Evolutionary conservation across 2,329 filamentous ascomycete species (phyloP).

Genomic region (Dactylonectria macrodidyma): DNA sequence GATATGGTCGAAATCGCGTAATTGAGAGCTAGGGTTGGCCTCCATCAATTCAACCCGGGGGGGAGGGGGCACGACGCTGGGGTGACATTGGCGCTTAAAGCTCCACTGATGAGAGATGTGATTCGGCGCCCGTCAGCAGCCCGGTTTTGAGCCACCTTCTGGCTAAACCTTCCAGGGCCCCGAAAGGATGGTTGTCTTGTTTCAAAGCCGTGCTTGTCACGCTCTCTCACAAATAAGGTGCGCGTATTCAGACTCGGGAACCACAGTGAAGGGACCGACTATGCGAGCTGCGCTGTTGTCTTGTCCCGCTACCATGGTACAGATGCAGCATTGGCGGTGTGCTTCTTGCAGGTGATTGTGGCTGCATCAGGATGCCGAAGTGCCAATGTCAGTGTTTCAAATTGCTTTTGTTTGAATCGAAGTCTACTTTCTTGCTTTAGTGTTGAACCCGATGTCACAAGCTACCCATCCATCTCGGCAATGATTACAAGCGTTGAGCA

Average conservation of each 20-base stretch:
- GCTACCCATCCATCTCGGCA: background rate
- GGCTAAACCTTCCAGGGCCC: background rate
- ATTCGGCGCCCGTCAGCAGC: background rate
- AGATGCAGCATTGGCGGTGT: background rate
- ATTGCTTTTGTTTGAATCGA: slow-evolving; percentile 12
- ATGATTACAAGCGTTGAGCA: slow-evolving; percentile 24
- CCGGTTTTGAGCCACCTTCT: background rate
- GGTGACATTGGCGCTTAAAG: slow-evolving; percentile 3
- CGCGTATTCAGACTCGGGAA: background rate
- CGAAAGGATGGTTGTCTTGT: background rate
- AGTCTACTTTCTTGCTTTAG: slow-evolving; percentile 10
- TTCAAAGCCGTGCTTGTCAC: background rate
- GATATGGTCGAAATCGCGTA: background rate
- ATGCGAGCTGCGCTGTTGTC: too few species aligned
- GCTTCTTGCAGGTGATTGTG: background rate
- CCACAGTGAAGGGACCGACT: background rate
- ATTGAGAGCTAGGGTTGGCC: slow-evolving; percentile 2
- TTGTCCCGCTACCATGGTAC: background rate
- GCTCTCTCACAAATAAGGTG: background rate
- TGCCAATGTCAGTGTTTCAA: slow-evolving; percentile 6
- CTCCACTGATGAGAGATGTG: background rate
- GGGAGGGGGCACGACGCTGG: background rate
- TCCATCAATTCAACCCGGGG: background rate
- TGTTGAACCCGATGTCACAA: slow-evolving; percentile 27
- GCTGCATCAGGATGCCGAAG: background rate